Base-by-base conservation (phyloP, 139 green algal species). In the Chlamydomonas sphaeroides region DNA sequence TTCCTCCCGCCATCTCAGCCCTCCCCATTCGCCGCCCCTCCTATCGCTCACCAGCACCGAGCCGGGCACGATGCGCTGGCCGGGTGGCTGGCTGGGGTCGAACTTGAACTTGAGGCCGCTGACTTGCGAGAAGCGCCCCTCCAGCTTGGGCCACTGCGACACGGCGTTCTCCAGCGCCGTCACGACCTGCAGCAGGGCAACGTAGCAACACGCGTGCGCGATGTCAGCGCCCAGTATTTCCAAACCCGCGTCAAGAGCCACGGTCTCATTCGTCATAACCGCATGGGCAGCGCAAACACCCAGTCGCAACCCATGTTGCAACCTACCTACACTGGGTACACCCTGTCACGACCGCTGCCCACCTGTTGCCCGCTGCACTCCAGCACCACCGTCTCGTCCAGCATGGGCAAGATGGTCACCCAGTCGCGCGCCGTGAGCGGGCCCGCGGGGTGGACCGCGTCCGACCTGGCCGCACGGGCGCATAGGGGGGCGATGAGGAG, bases 61-160 rank as follows among this genome's bases (percentile, higher is more conserved):
- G 57, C 51, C 89, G 1, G 36, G 33, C 39, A 90, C 38, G 2
- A 96, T 56, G 10, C 92, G 79, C 17, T 28, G 61, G 42, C 88
- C 84, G 21, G 89, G 14, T 3, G 78, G 78, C 51, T 84, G 18
- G 4, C 45, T 59, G 5, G 91, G 61, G 76, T 96, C 90, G 79
- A 93, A 96, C 3, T 39, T 72, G 76, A 95, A 96, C 17, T 51
- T 32, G 30, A 96, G 39, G 30, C 91, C 92, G 2, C 78, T 89
- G 32, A 94, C 84, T 81, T 94, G 88, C 59, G 57, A 70, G 68
- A 96, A 96, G 63, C 93, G 83, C 1, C 93, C 93, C 77, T 96
- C 93, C 57, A 93, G 83, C 67, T 83, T 86, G 10, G 93, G 93
- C 53, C 74, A 93, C 38, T 83, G 41, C 39, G 75, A 84, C 26